Percentiles rank a stretch among this genome's conserved stretches.
Evolutionary conservation across 1,139 yeast genomes (phyloP).

Genomic region (Geotrichum klebahnii): DNA sequence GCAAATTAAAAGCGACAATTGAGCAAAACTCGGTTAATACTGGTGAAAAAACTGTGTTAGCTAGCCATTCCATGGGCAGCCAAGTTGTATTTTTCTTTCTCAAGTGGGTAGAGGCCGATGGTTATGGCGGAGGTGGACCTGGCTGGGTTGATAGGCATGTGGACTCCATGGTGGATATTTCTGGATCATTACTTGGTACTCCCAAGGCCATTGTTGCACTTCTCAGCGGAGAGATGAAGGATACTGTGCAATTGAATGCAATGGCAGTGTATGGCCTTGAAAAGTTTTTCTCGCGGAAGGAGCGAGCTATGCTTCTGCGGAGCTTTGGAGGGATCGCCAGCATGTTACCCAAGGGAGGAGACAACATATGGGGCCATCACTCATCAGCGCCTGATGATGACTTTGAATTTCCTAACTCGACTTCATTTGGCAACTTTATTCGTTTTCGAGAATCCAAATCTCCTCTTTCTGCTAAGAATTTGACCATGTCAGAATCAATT

Average conservation of each 20-base stretch:
- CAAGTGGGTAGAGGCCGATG: conserved; percentile 90
- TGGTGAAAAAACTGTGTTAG: conserved; percentile 71
- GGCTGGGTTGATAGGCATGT: conserved; percentile 82
- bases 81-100: conserved; percentile 82
- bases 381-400: conserved; percentile 48
- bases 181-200: conserved; percentile 86
- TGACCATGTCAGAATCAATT: conserved; percentile 63
- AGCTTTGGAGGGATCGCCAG: conserved; percentile 92
- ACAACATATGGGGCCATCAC: conserved; percentile 74
- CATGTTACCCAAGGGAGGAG: conserved; percentile 96
- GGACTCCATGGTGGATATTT: conserved; percentile 75
- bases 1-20: conserved; percentile 65
- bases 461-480: conserved; percentile 46
- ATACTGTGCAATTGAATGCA: conserved; percentile 88
- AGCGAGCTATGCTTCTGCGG: conserved; percentile 77
- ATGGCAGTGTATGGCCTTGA: conserved; percentile 92
- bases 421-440: conserved; percentile 71
- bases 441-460: conserved; percentile 52
- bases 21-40: conserved; percentile 51
- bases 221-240: conserved; percentile 95
- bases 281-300: conserved; percentile 83
- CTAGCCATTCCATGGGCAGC: conserved; percentile 96
- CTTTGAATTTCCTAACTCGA: conserved; percentile 38
- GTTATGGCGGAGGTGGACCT: conserved; percentile 82
- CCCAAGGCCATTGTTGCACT: conserved; percentile 91